Conservation (phyloP, 129 eudicot species). For the Centaurea solstitialis region DNA sequence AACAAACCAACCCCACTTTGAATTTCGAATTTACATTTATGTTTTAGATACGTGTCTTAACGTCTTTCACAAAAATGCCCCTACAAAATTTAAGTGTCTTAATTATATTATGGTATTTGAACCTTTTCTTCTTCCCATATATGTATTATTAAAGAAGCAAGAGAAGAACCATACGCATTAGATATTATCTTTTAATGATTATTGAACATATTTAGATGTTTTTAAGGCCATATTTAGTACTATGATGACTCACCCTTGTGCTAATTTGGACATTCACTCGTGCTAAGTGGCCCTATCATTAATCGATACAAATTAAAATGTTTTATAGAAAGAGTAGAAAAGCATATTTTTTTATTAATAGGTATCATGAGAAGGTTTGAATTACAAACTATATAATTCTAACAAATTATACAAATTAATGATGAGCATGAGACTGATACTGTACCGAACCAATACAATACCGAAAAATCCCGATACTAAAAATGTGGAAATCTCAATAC, state of each 20-base stretch:
- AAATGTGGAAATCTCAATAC: too few species aligned
- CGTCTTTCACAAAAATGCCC: neutral
- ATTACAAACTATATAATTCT: too few species aligned
- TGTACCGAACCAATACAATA: too few species aligned
- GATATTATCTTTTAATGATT: neutral
- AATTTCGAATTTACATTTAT: neutral
- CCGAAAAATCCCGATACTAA: too few species aligned
- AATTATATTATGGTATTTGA: neutral
- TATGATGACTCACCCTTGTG: neutral
- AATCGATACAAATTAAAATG: neutral
- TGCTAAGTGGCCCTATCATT: neutral
- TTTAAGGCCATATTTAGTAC: neutral
- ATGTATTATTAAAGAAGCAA: neutral
- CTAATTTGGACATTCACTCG: too few species aligned
- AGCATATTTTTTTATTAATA: too few species aligned
- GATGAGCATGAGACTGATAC: too few species aligned
- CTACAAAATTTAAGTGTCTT: neutral
- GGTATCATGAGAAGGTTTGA: too few species aligned
- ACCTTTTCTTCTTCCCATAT: neutral
- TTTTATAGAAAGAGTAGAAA: neutral
- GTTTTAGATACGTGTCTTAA: neutral
- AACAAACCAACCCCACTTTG: neutral
- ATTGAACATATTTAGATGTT: neutral
- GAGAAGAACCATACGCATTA: neutral
- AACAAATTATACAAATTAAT: too few species aligned